Percentiles rank a stretch among this genome's conserved stretches.
Evolutionary conservation across 169 alveolate species (phyloP).

Genomic region (Miamiensis avidus): DNA sequence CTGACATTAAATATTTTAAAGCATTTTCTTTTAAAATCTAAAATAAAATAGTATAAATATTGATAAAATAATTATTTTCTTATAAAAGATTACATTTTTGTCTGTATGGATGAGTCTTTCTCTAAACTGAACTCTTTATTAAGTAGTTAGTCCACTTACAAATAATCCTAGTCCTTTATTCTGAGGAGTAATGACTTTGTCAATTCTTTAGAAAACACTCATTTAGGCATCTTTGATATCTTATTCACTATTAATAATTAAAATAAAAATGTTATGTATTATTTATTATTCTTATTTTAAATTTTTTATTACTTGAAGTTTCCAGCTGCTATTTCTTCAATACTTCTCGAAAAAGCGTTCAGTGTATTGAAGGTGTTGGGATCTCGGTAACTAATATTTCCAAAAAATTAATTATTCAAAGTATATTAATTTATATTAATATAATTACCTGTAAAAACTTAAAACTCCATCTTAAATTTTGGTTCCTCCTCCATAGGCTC

Average conservation of each 20-base stretch:
- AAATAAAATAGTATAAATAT: too few species aligned
- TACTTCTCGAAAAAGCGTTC: slow-evolving; percentile 48
- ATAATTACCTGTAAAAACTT: slow-evolving; percentile 24
- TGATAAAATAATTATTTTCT: too few species aligned
- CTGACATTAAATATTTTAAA: neutral
- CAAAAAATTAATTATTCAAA: too few species aligned
- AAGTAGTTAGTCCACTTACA: neutral
- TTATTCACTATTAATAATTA: neutral
- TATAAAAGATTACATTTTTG: too few species aligned
- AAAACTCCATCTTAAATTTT: slow-evolving; percentile 55
- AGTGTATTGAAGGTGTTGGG: slow-evolving; percentile 57
- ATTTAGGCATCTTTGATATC: slow-evolving; percentile 52
- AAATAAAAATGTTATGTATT: neutral
- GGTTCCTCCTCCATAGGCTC: slow-evolving; percentile 76
- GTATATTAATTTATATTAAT: too few species aligned
- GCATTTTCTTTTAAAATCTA: neutral
- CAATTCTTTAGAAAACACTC: slow-evolving; percentile 52
- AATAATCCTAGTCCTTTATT: slow-evolving; percentile 46
- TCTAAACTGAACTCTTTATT: neutral
- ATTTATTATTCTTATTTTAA: too few species aligned
- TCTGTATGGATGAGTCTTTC: neutral
- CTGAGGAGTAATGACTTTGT: slow-evolving; percentile 53
- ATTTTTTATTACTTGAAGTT: too few species aligned
- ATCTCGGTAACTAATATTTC: slow-evolving; percentile 52
- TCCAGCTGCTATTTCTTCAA: neutral